phyloP scores from a whole-genome alignment of 2,329 filamentous ascomycete genomes.

The Calycina herbarum region DNA sequence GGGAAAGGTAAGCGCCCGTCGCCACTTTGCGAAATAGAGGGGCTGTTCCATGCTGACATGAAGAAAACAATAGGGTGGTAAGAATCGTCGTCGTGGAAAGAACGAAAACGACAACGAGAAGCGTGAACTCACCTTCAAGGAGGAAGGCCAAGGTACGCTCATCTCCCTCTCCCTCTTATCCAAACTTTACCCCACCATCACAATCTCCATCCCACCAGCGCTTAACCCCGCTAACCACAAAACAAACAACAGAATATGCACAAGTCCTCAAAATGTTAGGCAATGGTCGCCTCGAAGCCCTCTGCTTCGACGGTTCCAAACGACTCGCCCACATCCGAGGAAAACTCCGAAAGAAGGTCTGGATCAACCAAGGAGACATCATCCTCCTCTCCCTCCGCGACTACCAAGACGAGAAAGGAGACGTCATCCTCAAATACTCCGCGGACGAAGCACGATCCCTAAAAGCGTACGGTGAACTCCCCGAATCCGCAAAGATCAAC shows the following conservation, averaged over 20 bases:
- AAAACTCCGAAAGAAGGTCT: slow-evolving; percentile 99
- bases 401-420: slow-evolving; percentile 92
- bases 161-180: background rate
- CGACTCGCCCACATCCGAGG: slow-evolving; percentile 84
- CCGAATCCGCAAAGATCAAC: slow-evolving; percentile 99
- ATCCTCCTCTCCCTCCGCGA: slow-evolving; percentile 85
- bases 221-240: slow-evolving; percentile 43
- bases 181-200: slow-evolving; percentile 6
- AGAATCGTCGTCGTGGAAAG: slow-evolving; percentile 98
- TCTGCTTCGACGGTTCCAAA: slow-evolving; percentile 90
- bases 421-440: slow-evolving; percentile 92
- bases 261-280: slow-evolving; percentile 95
- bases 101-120: slow-evolving; percentile 99
- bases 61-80: slow-evolving; percentile 71
- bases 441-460: slow-evolving; percentile 93
- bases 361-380: slow-evolving; percentile 98
- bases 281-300: slow-evolving; percentile 88
- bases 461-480: slow-evolving; percentile 96
- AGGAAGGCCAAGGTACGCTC: slow-evolving; percentile 79
- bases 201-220: slow-evolving; percentile 51
- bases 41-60: slow-evolving; percentile 19
- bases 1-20: slow-evolving; percentile 74
- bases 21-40: slow-evolving; percentile 12
- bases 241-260: slow-evolving; percentile 60
- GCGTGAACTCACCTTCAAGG: slow-evolving; percentile 97